Evolutionary conservation across 768 basidiomycete genomes (phyloP).

Genomic region (Hygrophorus pudorinus): DNA sequence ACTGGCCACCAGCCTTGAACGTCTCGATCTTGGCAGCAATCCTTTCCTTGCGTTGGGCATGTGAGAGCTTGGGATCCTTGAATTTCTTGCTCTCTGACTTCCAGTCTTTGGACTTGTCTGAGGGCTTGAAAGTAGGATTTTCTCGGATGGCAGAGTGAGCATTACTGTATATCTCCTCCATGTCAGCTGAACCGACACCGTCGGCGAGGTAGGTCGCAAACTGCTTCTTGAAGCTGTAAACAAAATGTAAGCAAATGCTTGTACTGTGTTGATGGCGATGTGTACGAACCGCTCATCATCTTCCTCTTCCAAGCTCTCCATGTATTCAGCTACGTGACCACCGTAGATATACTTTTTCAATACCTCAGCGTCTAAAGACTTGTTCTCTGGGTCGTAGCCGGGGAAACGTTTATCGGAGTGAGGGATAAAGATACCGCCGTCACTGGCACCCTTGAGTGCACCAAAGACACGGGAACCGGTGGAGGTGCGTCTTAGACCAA

Average conservation of each 20-base stretch:
- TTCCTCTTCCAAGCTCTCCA: slow-evolving; percentile 99
- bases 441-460: slow-evolving; percentile 96
- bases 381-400: slow-evolving; percentile 88
- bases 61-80: slow-evolving; percentile 57
- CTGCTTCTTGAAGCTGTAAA: slow-evolving; percentile 86
- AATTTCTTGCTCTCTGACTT: slow-evolving; percentile 73
- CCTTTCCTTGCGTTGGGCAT: slow-evolving; percentile 65
- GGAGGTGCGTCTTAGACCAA: slow-evolving; percentile 95
- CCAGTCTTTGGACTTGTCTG: slow-evolving; percentile 88
- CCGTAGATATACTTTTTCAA: slow-evolving; percentile 97
- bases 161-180: slow-evolving; percentile 90
- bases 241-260: slow-evolving; percentile 6
- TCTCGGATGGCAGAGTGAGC: slow-evolving; percentile 95
- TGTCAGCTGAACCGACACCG: slow-evolving; percentile 91
- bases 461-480: slow-evolving; percentile 97
- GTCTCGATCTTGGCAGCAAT: slow-evolving; percentile 86
- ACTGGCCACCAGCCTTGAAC: slow-evolving; percentile 61
- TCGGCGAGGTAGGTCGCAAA: slow-evolving; percentile 94
- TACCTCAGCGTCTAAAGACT: slow-evolving; percentile 88
- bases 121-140: slow-evolving; percentile 82
- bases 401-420: slow-evolving; percentile 98
- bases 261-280: background rate
- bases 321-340: slow-evolving; percentile 98
- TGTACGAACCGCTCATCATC: slow-evolving; percentile 81
- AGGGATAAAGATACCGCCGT: slow-evolving; percentile 96